Conservation (phyloP, 345 rosid genomes). For the Populus pruinosa region DNA sequence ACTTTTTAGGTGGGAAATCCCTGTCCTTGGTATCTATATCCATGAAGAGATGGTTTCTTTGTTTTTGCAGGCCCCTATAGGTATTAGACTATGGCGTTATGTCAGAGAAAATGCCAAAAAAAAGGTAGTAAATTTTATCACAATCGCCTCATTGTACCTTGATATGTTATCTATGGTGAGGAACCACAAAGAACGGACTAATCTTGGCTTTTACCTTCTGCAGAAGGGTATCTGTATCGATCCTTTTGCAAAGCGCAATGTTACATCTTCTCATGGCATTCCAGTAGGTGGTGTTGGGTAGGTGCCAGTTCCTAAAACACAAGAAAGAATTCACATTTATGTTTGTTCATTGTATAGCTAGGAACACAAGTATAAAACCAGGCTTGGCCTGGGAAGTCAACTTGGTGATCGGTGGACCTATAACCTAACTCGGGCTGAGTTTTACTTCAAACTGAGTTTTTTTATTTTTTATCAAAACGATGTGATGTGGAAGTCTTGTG, state of each 20-base stretch:
- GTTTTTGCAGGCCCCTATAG: conserved; percentile 74
- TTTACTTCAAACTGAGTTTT: neutral
- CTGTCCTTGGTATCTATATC: conserved; percentile 3
- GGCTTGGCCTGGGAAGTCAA: too few relatives aligned
- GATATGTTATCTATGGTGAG: neutral
- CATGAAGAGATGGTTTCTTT: conserved; percentile 2
- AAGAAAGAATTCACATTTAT: neutral
- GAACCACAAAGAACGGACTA: neutral
- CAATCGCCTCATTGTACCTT: neutral
- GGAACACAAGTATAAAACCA: too few relatives aligned
- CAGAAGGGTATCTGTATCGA: conserved; percentile 48
- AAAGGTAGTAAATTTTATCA: conserved; percentile 39
- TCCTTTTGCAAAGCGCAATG: conserved; percentile 58
- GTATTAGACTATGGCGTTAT: conserved; percentile 61
- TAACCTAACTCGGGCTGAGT: too few relatives aligned
- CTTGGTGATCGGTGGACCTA: too few relatives aligned
- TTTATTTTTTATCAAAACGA: too few relatives aligned
- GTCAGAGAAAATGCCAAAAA: conserved; percentile 55
- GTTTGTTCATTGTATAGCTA: neutral
- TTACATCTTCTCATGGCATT: conserved; percentile 63
- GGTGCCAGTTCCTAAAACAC: conserved; percentile 17
- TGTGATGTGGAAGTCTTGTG: neutral
- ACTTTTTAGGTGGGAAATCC: neutral
- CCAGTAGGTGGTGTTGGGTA: conserved; percentile 94
- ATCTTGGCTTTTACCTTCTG: conserved; percentile 13